Percentiles rank a stretch among this genome's conserved stretches.
Conservation (phyloP, 208 protist species). For the Trichomonas gallinae region DNA sequence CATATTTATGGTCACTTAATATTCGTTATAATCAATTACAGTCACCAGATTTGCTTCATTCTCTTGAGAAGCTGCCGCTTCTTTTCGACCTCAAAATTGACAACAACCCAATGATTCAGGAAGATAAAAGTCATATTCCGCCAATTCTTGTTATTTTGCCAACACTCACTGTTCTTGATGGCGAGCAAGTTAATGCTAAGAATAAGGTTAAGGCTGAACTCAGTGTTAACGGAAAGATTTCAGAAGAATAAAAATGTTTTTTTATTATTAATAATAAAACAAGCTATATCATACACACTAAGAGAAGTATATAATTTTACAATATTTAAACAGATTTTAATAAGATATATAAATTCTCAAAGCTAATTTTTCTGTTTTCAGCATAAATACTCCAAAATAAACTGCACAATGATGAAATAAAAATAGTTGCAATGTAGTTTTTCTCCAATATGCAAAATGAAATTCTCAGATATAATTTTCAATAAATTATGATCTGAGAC, state of each 20-base stretch:
- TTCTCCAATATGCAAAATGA: no score
- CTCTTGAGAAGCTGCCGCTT: background rate
- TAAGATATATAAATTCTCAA: no score
- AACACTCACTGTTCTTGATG: background rate
- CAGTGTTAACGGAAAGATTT: background rate
- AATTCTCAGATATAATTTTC: no score
- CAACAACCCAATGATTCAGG: background rate
- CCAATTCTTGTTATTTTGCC: constrained; percentile 3
- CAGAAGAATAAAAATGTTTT: background rate
- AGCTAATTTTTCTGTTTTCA: no score
- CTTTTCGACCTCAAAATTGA: background rate
- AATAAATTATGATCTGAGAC: no score
- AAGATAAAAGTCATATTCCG: background rate
- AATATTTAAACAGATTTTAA: no score
- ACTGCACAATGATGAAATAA: no score
- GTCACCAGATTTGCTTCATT: background rate
- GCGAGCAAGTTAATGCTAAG: background rate
- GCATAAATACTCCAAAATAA: no score
- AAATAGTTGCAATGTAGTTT: no score
- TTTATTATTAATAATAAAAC: no score
- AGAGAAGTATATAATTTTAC: no score
- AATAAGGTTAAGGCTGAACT: constrained; percentile 9
- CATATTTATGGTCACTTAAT: background rate
- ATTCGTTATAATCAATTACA: background rate
- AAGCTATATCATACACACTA: no score